A percentile compares a stretch with the other conserved stretches of the same genome.
Conservation (phyloP, 306 rosid species). For the Dryas drummondii region DNA sequence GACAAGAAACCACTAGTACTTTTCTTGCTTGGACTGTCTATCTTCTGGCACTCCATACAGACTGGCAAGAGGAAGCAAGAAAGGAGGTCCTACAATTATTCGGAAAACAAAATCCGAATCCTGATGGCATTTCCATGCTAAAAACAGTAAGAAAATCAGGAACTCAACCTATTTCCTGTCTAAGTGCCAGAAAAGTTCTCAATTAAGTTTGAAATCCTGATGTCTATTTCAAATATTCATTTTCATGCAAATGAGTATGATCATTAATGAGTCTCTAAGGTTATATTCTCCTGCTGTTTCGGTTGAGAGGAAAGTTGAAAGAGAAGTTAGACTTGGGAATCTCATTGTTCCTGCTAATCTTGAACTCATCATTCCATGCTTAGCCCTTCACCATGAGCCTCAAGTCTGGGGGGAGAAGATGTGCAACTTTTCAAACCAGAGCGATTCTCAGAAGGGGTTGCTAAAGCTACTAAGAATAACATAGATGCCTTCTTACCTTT, state of each 20-base stretch:
- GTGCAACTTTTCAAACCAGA: background rate
- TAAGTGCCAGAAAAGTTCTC: background rate
- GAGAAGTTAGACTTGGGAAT: background rate
- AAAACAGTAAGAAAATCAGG: background rate
- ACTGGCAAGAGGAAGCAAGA: slow-evolving; percentile 10
- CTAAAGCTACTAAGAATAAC: too few relatives aligned
- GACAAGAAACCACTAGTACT: background rate
- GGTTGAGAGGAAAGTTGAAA: background rate
- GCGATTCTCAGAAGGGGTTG: background rate
- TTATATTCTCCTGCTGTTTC: slow-evolving; percentile 7
- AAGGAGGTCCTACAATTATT: background rate
- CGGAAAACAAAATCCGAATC: background rate
- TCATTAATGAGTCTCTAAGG: slow-evolving; percentile 19
- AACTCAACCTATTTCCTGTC: background rate
- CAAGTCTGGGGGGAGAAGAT: background rate
- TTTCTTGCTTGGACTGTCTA: background rate
- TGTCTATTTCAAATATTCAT: too few relatives aligned
- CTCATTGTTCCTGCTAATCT: background rate
- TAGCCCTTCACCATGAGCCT: slow-evolving; percentile 1
- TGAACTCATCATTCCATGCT: background rate
- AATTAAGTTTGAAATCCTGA: background rate
- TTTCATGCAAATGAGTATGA: slow-evolving; percentile 25
- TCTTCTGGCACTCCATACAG: slow-evolving; percentile 2
- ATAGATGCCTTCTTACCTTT: too few relatives aligned
- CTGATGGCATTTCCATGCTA: background rate